phyloP scores from a whole-genome alignment of 2,329 filamentous ascomycete species.

The Claviceps sp. region DNA sequence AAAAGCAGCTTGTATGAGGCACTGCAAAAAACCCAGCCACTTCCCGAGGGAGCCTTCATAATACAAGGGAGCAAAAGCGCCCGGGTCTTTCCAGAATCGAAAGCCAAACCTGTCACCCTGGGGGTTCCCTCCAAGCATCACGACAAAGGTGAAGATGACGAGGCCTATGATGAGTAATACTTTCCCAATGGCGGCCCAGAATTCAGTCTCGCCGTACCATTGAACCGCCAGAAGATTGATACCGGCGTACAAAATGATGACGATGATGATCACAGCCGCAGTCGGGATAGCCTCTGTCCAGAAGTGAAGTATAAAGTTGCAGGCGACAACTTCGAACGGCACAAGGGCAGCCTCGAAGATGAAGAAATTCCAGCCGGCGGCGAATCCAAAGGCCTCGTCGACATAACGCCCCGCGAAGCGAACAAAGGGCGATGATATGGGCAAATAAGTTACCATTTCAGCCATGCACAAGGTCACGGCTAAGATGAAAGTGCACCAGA shows the following conservation, averaged over 20 bases:
- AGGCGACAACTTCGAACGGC: constrained; percentile 54
- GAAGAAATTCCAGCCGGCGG: constrained; percentile 64
- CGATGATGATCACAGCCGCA: constrained; percentile 46
- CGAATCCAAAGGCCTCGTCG: constrained; percentile 62
- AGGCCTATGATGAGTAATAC: constrained; percentile 59
- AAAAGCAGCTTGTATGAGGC: constrained; percentile 57
- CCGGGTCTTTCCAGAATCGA: constrained; percentile 50
- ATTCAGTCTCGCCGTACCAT: constrained; percentile 68
- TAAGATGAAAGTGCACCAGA: constrained; percentile 50
- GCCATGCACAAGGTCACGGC: constrained; percentile 49
- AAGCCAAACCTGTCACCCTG: constrained; percentile 60
- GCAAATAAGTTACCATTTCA: constrained; percentile 66
- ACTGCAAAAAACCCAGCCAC: constrained; percentile 65
- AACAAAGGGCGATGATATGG: constrained; percentile 67
- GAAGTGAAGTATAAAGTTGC: constrained; percentile 48
- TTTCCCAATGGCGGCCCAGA: constrained; percentile 60
- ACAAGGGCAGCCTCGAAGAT: constrained; percentile 55
- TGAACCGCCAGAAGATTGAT: constrained; percentile 63
- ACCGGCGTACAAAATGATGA: constrained; percentile 29
- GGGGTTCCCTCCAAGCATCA: constrained; percentile 75
- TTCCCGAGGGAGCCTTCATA: constrained; percentile 52
- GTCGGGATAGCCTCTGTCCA: constrained; percentile 49
- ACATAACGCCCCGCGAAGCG: constrained; percentile 64
- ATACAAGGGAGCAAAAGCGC: constrained; percentile 56
- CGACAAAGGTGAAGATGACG: constrained; percentile 65